Percentiles rank a stretch among this genome's conserved stretches.
These are phyloP conservation scores for Neurospora sp. DNA, from an alignment of 495 filamentous ascomycete genomes.

Conservation along the genomic window DNA sequence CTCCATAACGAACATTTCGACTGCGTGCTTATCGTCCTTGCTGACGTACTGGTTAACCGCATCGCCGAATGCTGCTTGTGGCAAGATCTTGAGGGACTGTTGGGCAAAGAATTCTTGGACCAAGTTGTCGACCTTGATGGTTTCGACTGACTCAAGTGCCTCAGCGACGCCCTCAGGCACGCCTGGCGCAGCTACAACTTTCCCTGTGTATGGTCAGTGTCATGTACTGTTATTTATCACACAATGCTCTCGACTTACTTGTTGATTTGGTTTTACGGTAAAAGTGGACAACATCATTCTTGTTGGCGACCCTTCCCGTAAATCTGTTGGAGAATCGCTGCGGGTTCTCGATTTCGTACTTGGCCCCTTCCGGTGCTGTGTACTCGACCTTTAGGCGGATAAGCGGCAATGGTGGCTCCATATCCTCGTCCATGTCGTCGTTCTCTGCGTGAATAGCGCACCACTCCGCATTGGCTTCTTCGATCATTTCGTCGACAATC, in stretches of 20 bases:
- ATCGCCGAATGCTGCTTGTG: conserved; percentile 83
- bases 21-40: conserved; percentile 89
- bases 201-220: conserved; percentile 12
- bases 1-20: conserved; percentile 80
- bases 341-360: conserved; percentile 88
- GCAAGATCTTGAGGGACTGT: conserved; percentile 81
- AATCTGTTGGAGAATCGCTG: conserved; percentile 96
- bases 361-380: conserved; percentile 73
- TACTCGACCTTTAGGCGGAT: conserved; percentile 87
- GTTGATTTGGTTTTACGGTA: conserved; percentile 64
- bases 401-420: conserved; percentile 68
- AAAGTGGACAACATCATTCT: conserved; percentile 88
- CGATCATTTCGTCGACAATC: conserved; percentile 76
- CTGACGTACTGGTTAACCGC: conserved; percentile 89
- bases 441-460: conserved; percentile 50
- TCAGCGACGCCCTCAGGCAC: conserved; percentile 47
- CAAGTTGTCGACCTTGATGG: conserved; percentile 76
- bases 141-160: conserved; percentile 53
- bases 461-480: conserved; percentile 77
- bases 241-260: conserved; percentile 20
- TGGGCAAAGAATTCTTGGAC: conserved; percentile 76
- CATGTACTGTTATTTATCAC: neutral
- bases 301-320: conserved; percentile 79
- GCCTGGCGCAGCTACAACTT: conserved; percentile 26
- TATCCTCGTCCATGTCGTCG: conserved; percentile 41